Evolutionary conservation across 371 early-diverging fungal species (phyloP), one percentile per base, ranked within the genome.

Genomic region (Parasitella parasitica): DNA sequence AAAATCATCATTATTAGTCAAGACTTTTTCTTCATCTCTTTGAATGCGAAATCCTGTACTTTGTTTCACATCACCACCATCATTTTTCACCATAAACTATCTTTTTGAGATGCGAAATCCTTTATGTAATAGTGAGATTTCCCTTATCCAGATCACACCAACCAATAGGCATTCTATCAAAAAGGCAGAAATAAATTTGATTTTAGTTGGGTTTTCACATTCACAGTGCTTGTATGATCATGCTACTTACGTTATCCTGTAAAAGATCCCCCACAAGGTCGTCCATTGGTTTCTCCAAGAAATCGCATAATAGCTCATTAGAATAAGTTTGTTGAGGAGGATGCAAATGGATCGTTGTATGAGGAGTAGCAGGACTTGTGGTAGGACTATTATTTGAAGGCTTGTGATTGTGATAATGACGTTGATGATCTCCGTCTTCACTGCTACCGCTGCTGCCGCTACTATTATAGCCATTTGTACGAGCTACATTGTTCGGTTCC

Each of bases 101-200:
- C n/a, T n/a, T n/a, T n/a, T n/a, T n/a, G n/a, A n/a, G n/a, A n/a
- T n/a, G n/a, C n/a, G n/a, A n/a, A n/a, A n/a, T n/a, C n/a, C n/a
- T n/a, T n/a, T n/a, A 37, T 37, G 38, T 13, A n/a, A 5, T 37
- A 11, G 46, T 46, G 46, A 13, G 22, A 46, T 43, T 41, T 38
- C 24, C 24, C 5, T 22, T 22, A 12, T 4, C 11, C 24, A 24
- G 6, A 20, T 50, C 30, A 50, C 30, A 27, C 50, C 27, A 50
- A 28, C 50, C 50, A 50, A 50, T 50, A 50, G 30, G 50, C 28
- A 50, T 28, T 50, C 50, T 50, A 50, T n/a, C n/a, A n/a, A 12
- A 28, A 28, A 50, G n/a, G 15, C 15, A 46, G 46, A 46, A 46
- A 46, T 24, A 9, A 46, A 12, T 12, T 46, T 24, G 6, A 46